Percentiles rank a stretch among this genome's conserved stretches.
These are phyloP conservation scores for Haemoproteus tartakovskyi DNA, from an alignment of 169 alveolate genomes.

Conservation along the genomic window DNA sequence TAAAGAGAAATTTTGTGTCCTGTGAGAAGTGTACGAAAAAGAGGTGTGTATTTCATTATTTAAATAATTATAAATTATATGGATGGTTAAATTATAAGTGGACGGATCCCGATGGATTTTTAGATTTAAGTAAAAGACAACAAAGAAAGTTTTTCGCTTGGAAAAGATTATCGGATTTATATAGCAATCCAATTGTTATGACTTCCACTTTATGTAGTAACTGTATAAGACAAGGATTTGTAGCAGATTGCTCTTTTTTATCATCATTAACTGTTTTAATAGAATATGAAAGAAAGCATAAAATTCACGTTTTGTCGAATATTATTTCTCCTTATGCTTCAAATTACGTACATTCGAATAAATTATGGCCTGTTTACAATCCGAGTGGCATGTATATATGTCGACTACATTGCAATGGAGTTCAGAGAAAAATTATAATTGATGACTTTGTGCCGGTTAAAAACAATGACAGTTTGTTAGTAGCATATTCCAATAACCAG, in stretches of 20 bases:
- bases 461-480: conserved; percentile 74
- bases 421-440: conserved; percentile 85
- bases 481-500: conserved; percentile 85
- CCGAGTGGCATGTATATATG: conserved; percentile 85
- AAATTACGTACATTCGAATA: conserved; percentile 9
- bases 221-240: conserved; percentile 86
- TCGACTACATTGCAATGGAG: conserved; percentile 87
- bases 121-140: conserved; percentile 75
- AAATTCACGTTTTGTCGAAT: conserved; percentile 74
- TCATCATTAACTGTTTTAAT: conserved; percentile 86
- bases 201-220: conserved; percentile 68
- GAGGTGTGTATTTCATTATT: conserved; percentile 58
- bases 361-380: conserved; percentile 71
- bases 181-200: conserved; percentile 66
- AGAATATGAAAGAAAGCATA: conserved; percentile 83
- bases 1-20: conserved; percentile 24
- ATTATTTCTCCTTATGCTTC: conserved; percentile 59
- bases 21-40: conserved; percentile 27
- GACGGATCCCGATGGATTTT: conserved; percentile 82
- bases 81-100: conserved; percentile 72
- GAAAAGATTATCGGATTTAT: conserved; percentile 74
- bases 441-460: conserved; percentile 90
- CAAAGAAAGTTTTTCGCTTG: conserved; percentile 71
- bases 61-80: conserved; percentile 31
- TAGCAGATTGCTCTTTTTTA: conserved; percentile 92